Conservation (phyloP, 768 basidiomycete species). For the Boletus patriciae region DNA sequence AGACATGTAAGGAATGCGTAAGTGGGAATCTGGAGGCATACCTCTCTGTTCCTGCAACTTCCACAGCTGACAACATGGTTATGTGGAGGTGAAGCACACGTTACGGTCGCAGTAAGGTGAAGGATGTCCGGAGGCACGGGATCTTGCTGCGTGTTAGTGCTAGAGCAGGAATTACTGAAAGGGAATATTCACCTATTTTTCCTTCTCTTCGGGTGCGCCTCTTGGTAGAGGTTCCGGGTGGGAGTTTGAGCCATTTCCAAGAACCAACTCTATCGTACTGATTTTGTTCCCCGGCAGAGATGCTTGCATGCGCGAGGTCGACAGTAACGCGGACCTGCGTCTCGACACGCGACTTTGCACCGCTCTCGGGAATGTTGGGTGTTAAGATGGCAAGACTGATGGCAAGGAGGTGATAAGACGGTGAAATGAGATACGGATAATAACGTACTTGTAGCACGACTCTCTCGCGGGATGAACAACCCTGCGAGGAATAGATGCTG, state of each 20-base stretch:
- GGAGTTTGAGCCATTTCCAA: conserved; percentile 86
- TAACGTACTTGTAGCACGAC: conserved; percentile 69
- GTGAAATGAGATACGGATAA: conserved; percentile 5
- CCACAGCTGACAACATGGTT: conserved; percentile 77
- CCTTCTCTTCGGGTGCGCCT: conserved; percentile 80
- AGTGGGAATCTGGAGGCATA: conserved; percentile 33
- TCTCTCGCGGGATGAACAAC: conserved; percentile 75
- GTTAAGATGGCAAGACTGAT: conserved; percentile 76
- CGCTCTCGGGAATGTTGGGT: conserved; percentile 77
- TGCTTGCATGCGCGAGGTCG: conserved; percentile 68
- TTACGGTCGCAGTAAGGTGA: conserved; percentile 68
- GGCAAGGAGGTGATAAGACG: conserved; percentile 18
- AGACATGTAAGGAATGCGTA: conserved; percentile 6
- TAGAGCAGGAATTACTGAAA: not conserved
- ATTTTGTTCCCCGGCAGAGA: conserved; percentile 55
- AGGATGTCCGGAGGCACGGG: conserved; percentile 68
- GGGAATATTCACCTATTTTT: conserved; percentile 60
- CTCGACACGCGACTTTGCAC: conserved; percentile 92
- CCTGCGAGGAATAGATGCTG: conserved; percentile 48
- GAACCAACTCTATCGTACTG: conserved; percentile 82
- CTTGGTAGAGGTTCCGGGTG: conserved; percentile 81
- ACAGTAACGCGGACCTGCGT: conserved; percentile 88
- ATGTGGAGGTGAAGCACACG: conserved; percentile 79
- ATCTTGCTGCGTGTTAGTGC: conserved; percentile 45
- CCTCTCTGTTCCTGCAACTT: conserved; percentile 88